Base-by-base conservation (phyloP, 1,139 yeast genomes). In the Suhomyces yuchorum region DNA sequence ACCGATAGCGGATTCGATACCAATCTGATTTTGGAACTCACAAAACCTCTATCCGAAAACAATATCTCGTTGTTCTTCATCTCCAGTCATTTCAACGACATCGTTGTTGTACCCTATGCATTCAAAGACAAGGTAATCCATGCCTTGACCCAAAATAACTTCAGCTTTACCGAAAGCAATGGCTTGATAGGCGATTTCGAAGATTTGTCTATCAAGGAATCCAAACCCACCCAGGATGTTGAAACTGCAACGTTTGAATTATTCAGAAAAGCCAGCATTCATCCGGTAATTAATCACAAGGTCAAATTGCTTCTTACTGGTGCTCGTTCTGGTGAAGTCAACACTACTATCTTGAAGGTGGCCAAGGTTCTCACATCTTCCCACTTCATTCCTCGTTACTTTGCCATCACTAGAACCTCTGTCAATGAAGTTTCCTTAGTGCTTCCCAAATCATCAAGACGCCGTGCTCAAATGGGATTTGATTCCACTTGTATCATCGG, bases 31-130 rank as follows among this genome's bases (percentile, higher is more conserved):
- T 61, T 85, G 45, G 81, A 80, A 49, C 66, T 85, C 26, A 82
- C 87, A 1, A 73, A 75, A 44, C 91, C 91, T 2, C 66, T 85
- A 18, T 77, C 87, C 0, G 71, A 74, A 34, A 81, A 82, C 44
- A 73, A 73, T 14, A 81, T 85, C 32, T 75, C 89, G 3, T 69
- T 85, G 30, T 84, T 83, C 59, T 85, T 84, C 63, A 64, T 85
- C 37, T 79, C 85, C 12, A 82, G 85, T 37, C 86, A 85, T 64
- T 84, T 82, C 57, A 77, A 84, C 44, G 87, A 85, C 62, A 80
- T 82, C 43, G 86, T 85, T n/a, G 68, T 85, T 36, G 75, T 84
- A 15, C 90, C 91, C 0, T 62, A 60, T 37, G 56, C 63, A 4
- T 70, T 71, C 9, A 73, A 73, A 52, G 71, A 68, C 1, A 70